These are phyloP conservation scores for Oenanthe sinensis DNA, from an alignment of 129 eudicot species.

Conservation along the genomic window DNA sequence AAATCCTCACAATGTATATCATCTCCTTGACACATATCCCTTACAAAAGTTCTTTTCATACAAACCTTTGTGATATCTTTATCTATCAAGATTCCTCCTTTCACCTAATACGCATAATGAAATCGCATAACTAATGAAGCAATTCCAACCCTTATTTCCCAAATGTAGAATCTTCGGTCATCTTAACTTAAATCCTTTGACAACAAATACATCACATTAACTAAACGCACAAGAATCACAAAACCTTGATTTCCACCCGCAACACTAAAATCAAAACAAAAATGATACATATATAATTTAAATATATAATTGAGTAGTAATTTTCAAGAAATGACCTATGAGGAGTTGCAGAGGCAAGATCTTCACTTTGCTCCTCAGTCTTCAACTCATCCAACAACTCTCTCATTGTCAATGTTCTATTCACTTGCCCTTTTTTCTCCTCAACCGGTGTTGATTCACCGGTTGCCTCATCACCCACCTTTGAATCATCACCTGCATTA, in stretches of 20 bases:
- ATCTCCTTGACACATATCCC: neutral
- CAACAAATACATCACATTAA: neutral
- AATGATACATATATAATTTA: neutral
- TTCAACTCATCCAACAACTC: constrained; percentile 70
- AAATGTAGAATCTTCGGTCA: neutral
- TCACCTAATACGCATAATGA: neutral
- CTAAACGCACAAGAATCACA: neutral
- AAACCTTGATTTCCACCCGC: neutral
- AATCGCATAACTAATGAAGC: neutral
- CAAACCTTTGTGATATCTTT: neutral
- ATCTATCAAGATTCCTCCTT: neutral
- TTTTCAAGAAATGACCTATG: constrained; percentile 31
- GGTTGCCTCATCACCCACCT: neutral
- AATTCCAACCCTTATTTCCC: neutral
- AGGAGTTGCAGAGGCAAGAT: constrained; percentile 23
- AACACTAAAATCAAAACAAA: neutral
- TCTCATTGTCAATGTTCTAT: constrained; percentile 57
- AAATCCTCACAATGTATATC: neutral
- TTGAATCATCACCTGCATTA: constrained; percentile 18
- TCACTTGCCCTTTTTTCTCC: constrained; percentile 36
- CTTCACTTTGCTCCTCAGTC: constrained; percentile 29
- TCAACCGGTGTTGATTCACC: constrained; percentile 26
- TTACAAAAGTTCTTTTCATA: too few species aligned
- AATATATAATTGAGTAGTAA: neutral
- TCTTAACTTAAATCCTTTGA: neutral